Evolutionary conservation across 2,329 filamentous ascomycete genomes (phyloP).

Genomic region (Monilinia polystroma): DNA sequence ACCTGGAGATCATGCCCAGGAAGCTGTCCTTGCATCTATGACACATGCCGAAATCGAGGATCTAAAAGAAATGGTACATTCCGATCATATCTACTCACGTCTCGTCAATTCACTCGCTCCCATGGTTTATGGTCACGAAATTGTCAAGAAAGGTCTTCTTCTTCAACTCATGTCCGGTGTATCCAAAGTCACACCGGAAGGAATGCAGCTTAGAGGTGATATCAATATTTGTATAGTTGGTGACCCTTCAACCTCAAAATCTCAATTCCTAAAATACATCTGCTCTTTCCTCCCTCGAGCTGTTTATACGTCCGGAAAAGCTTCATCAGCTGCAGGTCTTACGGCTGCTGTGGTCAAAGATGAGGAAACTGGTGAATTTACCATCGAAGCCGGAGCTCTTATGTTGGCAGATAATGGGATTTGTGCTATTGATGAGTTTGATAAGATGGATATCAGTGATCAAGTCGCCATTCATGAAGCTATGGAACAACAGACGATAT

Average conservation of each 20-base stretch:
- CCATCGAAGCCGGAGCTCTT: constrained; percentile 94
- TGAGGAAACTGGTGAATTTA: constrained; percentile 97
- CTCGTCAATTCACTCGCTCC: constrained; percentile 92
- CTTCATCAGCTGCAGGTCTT: constrained; percentile 93
- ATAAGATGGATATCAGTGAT: constrained; percentile 98
- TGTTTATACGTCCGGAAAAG: constrained; percentile 97
- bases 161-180: constrained; percentile 96
- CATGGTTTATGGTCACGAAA: constrained; percentile 95
- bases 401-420: constrained; percentile 98
- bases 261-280: constrained; percentile 97
- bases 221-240: constrained; percentile 99
- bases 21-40: constrained; percentile 81
- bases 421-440: constrained; percentile 97
- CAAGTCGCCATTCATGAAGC: constrained; percentile 99
- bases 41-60: constrained; percentile 87
- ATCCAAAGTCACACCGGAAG: constrained; percentile 85
- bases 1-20: constrained; percentile 80
- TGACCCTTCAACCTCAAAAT: constrained; percentile 95
- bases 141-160: constrained; percentile 95
- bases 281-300: constrained; percentile 95
- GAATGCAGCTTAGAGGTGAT: constrained; percentile 92
- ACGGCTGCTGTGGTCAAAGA: constrained; percentile 97
- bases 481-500: constrained; percentile 99
- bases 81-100: constrained; percentile 89
- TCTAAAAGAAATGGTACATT: constrained; percentile 88